Percentiles rank a stretch among this genome's conserved stretches.
Evolutionary conservation across 2,329 filamentous ascomycete species (phyloP).

Genomic region (Lecanosticta acicola): DNA sequence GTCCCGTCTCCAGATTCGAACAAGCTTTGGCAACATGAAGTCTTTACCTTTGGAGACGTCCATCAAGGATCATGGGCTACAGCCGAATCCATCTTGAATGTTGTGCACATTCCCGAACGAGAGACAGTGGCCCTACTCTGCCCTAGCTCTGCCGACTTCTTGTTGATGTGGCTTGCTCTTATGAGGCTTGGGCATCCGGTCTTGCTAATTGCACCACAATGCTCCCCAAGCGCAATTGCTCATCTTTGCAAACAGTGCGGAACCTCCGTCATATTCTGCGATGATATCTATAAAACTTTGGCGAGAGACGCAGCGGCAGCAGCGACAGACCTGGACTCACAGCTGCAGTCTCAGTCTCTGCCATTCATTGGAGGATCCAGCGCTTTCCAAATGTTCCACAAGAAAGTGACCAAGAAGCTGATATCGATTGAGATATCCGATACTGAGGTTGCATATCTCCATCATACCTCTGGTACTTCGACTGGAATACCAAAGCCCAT

Average conservation of each 20-base stretch:
- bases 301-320: slow-evolving; percentile 26
- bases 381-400: slow-evolving; percentile 7
- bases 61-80: slow-evolving; percentile 33
- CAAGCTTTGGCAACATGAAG: slow-evolving; percentile 16
- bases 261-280: slow-evolving; percentile 43
- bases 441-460: slow-evolving; percentile 50
- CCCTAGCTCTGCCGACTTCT: slow-evolving; percentile 52
- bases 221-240: slow-evolving; percentile 43
- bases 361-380: slow-evolving; percentile 10
- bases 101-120: slow-evolving; percentile 11
- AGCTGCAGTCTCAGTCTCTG: slow-evolving; percentile 6
- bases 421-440: background rate
- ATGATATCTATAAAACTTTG: slow-evolving; percentile 36
- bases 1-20: slow-evolving; percentile 21
- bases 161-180: slow-evolving; percentile 56
- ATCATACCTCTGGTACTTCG: slow-evolving; percentile 62
- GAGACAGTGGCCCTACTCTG: slow-evolving; percentile 50
- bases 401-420: background rate
- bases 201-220: slow-evolving; percentile 52
- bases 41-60: slow-evolving; percentile 37
- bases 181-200: slow-evolving; percentile 52
- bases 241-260: slow-evolving; percentile 49
- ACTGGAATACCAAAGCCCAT: slow-evolving; percentile 60
- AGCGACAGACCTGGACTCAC: background rate
- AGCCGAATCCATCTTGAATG: slow-evolving; percentile 29